Base-by-base conservation (phyloP, 345 rosid species). In the Camelina sativa region DNA sequence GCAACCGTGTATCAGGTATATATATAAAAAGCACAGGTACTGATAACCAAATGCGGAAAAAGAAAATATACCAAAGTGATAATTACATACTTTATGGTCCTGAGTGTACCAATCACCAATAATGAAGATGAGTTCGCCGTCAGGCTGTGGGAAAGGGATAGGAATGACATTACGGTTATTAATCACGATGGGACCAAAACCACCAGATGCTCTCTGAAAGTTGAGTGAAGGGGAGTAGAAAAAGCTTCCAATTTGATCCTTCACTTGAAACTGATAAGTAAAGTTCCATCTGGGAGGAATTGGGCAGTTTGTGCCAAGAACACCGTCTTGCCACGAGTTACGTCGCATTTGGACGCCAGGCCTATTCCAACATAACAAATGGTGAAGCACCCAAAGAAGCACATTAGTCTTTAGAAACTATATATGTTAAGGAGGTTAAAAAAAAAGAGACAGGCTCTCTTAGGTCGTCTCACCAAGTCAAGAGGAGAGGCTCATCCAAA, bases 181-280 rank as follows among this genome's bases (percentile, higher is more conserved):
- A 67, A 92, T 50, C 38, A 95, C 77, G 22, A 95, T 15, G 1
- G 97, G 86, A 80, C 99, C 99, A 72, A 90, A 90, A 59, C 96
- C 99, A 19, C 97, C 99, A 4, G 97, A 92, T 10, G 97, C 93
- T 79, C 97, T 84, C 76, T 95, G 99, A 65, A 92, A 81, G 78
- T 85, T 84, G 57, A 95, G 87, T 5, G 97, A 85, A 4, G 97
- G 97, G 73, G 62, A 84, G 81, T 95, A 95, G 91, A 85, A 92
- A 78, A 79, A 90, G 81, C 97, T 95, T 41, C 99, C 99, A 77
- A 95, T 87, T 83, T 95, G 91, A 84, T 95, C 99, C 79, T 95
- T 95, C 37, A 87, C 82, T 85, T 95, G 99, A 73, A 95, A 95
- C n/a, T 73, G 85, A 79, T 95, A 95, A 71, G 96, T 89, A 73